phyloP scores from a whole-genome alignment of 768 basidiomycete genomes.

The Mrakia hoshinonis region DNA sequence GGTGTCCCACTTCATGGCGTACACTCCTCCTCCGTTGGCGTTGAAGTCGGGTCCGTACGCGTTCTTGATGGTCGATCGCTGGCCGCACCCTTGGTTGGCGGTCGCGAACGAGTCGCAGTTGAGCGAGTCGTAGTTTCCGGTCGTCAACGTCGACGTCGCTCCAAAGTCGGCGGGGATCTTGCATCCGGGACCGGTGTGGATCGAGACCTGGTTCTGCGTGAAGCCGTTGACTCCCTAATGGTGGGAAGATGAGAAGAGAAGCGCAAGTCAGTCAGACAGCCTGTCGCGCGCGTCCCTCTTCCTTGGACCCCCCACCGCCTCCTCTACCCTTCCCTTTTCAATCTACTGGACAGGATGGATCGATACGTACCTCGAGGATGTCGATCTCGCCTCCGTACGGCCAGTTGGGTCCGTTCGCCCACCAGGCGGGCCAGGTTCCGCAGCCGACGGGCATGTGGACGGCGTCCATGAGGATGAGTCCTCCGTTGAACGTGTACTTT shows the following conservation, averaged over 20 bases:
- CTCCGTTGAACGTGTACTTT: conserved; percentile 51
- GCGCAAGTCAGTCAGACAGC: background rate
- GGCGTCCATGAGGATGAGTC: conserved; percentile 73
- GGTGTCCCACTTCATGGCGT: conserved; percentile 74
- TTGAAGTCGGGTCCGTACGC: conserved; percentile 86
- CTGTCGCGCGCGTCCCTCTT: no score
- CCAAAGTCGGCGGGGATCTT: conserved; percentile 47
- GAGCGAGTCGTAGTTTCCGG: conserved; percentile 38
- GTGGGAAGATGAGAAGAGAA: background rate
- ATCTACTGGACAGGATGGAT: no score
- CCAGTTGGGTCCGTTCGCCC: conserved; percentile 49
- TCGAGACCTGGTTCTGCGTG: conserved; percentile 26
- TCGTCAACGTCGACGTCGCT: conserved; percentile 51
- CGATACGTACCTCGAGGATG: conserved; percentile 29
- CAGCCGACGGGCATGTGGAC: conserved; percentile 86
- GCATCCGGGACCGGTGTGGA: conserved; percentile 27
- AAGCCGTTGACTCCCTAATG: conserved; percentile 26
- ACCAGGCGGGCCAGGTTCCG: conserved; percentile 56
- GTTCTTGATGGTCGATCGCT: conserved; percentile 49
- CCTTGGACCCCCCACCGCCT: background rate
- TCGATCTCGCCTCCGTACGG: conserved; percentile 30
- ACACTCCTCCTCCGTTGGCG: conserved; percentile 72
- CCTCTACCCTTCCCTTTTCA: no score
- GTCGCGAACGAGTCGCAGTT: conserved; percentile 40
- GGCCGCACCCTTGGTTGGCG: conserved; percentile 59